These are phyloP conservation scores for Pholiota adiposa DNA, from an alignment of 1,284 basidiomycete genomes.

Conservation along the genomic window DNA sequence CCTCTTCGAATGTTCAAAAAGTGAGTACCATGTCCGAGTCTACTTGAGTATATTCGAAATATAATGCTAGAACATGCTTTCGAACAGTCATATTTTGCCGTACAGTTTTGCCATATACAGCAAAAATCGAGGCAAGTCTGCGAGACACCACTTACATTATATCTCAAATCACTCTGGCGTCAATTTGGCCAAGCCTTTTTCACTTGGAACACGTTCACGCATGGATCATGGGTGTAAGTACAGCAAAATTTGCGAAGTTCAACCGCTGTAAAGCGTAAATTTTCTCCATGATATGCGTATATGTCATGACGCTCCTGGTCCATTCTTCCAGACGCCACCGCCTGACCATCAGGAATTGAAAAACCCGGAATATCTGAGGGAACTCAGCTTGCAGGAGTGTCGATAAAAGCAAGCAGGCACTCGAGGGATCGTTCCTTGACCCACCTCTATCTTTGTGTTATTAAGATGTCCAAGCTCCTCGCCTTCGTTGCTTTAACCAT, in stretches of 20 bases:
- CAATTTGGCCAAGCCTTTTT: not conserved
- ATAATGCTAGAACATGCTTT: too few species aligned
- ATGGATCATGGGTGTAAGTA: not conserved
- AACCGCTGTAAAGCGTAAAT: not conserved
- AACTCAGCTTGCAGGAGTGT: not conserved
- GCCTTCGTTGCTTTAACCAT: conserved; percentile 22
- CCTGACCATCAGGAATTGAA: not conserved
- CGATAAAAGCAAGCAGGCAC: not conserved
- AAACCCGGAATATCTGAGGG: not conserved
- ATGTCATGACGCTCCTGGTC: not conserved
- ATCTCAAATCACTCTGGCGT: not conserved
- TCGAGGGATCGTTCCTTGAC: not conserved
- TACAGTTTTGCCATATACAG: too few species aligned
- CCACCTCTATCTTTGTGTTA: not conserved
- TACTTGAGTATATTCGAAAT: too few species aligned
- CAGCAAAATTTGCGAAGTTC: not conserved
- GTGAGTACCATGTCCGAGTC: too few species aligned
- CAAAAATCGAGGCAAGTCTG: too few species aligned
- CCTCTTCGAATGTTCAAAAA: too few species aligned
- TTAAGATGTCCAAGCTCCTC: conserved; percentile 23
- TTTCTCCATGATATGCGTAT: not conserved
- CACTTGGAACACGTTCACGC: not conserved
- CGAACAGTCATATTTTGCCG: too few species aligned
- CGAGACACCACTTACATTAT: too few species aligned
- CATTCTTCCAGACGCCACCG: not conserved